phyloP scores from a whole-genome alignment of 2,329 filamentous ascomycete genomes.

The Hymenoscyphus repandus region DNA sequence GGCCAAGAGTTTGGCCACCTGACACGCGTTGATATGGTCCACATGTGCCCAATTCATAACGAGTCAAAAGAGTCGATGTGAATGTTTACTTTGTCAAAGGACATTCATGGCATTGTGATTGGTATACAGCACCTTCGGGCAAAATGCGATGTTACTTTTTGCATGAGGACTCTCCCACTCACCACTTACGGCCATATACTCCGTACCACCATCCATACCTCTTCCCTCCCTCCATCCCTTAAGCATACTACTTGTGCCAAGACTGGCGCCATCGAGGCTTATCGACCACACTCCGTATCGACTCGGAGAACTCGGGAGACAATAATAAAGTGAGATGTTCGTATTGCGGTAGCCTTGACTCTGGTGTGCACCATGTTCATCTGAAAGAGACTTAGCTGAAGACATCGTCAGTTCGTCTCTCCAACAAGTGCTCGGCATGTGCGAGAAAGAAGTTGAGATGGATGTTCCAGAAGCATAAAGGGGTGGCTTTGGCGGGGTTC shows the following conservation, averaged over 20 bases:
- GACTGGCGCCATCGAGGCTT: too few species aligned
- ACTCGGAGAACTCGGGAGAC: too few species aligned
- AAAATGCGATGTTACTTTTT: too few species aligned
- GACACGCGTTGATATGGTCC: neutral
- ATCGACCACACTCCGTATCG: too few species aligned
- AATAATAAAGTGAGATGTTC: too few species aligned
- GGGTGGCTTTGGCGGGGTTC: neutral
- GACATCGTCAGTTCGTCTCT: neutral
- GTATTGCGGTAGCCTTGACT: neutral
- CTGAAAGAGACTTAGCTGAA: neutral
- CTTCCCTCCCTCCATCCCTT: too few species aligned
- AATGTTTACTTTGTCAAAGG: slow-evolving; percentile 1
- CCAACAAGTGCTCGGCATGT: neutral
- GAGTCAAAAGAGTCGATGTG: neutral
- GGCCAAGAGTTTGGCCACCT: slow-evolving; percentile 3
- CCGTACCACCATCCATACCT: too few species aligned
- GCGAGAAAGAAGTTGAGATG: neutral
- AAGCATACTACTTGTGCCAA: too few species aligned
- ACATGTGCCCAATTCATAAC: neutral
- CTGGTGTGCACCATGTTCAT: neutral
- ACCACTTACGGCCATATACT: neutral
- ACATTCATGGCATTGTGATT: neutral
- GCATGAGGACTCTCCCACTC: neutral
- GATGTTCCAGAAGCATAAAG: neutral
- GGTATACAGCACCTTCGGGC: too few species aligned